phyloP scores from a whole-genome alignment of 2,329 filamentous ascomycete genomes.

The Microsporum audouinii region DNA sequence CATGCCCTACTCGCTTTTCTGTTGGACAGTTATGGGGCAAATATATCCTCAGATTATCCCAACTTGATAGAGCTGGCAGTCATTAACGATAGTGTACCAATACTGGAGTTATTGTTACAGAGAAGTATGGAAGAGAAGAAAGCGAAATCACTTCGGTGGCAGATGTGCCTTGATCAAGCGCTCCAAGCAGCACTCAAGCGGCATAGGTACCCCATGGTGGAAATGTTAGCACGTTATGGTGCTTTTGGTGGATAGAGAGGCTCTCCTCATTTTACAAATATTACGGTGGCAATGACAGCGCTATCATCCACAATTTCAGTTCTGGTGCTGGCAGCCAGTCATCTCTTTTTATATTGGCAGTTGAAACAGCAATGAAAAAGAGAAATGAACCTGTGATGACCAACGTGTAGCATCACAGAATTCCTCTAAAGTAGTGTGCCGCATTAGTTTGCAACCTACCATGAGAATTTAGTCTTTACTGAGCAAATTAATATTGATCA shows the following conservation, averaged over 20 bases:
- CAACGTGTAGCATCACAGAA: too few species aligned
- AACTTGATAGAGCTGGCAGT: background rate
- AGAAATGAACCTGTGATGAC: background rate
- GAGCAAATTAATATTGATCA: too few species aligned
- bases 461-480: too few species aligned
- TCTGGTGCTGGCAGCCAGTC: background rate
- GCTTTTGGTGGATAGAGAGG: background rate
- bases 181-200: background rate
- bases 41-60: background rate
- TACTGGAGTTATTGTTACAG: background rate
- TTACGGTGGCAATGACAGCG: background rate
- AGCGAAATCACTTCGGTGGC: background rate
- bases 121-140: background rate
- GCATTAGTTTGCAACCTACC: too few species aligned
- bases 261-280: background rate
- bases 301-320: too few species aligned
- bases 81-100: background rate
- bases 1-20: background rate
- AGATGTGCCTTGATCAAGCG: background rate
- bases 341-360: background rate
- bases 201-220: background rate
- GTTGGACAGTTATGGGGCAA: background rate
- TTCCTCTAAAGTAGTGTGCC: too few species aligned
- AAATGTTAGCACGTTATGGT: background rate
- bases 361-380: background rate